Evolutionary conservation across 805 yeast genomes (phyloP).

Genomic region (Candida sphagnicola): DNA sequence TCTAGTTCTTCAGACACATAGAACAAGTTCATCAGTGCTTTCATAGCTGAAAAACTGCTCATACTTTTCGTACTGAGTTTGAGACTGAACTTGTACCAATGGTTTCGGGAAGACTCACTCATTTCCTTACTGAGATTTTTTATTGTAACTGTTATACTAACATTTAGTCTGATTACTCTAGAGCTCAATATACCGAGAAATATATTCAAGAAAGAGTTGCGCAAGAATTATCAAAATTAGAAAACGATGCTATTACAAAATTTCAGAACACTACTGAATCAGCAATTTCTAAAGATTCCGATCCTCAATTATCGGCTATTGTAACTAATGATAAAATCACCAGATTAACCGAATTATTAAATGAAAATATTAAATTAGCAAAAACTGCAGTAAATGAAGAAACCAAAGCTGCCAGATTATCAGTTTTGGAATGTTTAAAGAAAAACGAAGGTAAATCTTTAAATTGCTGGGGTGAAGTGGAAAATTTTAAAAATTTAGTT

Average conservation of each 20-base stretch:
- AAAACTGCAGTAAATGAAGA: slow-evolving; percentile 33
- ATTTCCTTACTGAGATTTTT: no score
- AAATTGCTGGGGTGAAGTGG: slow-evolving; percentile 81
- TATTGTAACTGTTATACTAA: slow-evolving; percentile 8
- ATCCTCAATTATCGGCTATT: slow-evolving; percentile 24
- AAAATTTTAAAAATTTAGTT: slow-evolving; percentile 60
- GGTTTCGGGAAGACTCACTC: background rate
- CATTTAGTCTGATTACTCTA: slow-evolving; percentile 55
- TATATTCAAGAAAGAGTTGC: slow-evolving; percentile 64
- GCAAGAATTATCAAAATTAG: slow-evolving; percentile 51
- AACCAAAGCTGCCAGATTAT: slow-evolving; percentile 42
- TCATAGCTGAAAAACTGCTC: background rate
- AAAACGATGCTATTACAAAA: slow-evolving; percentile 45
- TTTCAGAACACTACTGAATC: slow-evolving; percentile 49
- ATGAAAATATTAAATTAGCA: slow-evolving; percentile 31
- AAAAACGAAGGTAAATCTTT: slow-evolving; percentile 62
- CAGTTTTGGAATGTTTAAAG: slow-evolving; percentile 57
- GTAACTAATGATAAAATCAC: slow-evolving; percentile 39
- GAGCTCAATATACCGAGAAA: slow-evolving; percentile 65
- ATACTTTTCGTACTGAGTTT: no score
- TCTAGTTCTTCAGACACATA: no score
- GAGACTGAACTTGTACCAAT: background rate
- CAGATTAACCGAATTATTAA: slow-evolving; percentile 29
- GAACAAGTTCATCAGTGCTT: background rate
- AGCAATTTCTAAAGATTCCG: slow-evolving; percentile 34